Conservation (phyloP, 495 filamentous ascomycete genomes). For the Daldinia concentrica region DNA sequence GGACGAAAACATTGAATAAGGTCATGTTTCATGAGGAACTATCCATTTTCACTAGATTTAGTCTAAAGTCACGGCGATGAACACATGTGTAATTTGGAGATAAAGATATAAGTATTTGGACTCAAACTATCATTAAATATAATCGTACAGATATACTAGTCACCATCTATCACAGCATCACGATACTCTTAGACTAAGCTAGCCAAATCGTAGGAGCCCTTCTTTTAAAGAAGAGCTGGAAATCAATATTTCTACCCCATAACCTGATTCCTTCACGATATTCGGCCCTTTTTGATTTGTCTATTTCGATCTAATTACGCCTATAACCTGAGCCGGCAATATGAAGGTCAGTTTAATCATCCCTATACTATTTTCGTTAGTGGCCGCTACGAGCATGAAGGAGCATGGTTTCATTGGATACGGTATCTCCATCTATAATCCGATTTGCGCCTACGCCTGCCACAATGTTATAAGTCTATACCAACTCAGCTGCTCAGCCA, state of each 20-base stretch:
- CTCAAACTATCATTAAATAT: neutral
- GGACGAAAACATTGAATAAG: neutral
- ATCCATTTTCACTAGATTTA: neutral
- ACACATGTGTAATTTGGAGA: neutral
- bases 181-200: neutral
- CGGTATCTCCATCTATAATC: conserved; percentile 49
- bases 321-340: neutral
- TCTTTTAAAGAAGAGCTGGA: neutral
- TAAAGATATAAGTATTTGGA: neutral
- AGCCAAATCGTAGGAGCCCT: neutral
- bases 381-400: conserved; percentile 7
- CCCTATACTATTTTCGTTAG: neutral
- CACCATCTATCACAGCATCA: neutral
- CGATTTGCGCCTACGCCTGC: conserved; percentile 49
- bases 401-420: conserved; percentile 48
- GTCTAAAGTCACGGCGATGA: neutral
- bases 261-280: neutral
- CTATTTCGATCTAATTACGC: neutral
- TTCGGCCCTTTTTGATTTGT: neutral
- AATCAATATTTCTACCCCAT: neutral
- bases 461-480: conserved; percentile 35
- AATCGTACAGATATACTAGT: neutral
- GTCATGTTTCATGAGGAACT: neutral
- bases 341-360: conserved; percentile 14
- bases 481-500: conserved; percentile 45